Base-by-base conservation (phyloP, 805 yeast genomes). In the Jamesozyma rosinii region DNA sequence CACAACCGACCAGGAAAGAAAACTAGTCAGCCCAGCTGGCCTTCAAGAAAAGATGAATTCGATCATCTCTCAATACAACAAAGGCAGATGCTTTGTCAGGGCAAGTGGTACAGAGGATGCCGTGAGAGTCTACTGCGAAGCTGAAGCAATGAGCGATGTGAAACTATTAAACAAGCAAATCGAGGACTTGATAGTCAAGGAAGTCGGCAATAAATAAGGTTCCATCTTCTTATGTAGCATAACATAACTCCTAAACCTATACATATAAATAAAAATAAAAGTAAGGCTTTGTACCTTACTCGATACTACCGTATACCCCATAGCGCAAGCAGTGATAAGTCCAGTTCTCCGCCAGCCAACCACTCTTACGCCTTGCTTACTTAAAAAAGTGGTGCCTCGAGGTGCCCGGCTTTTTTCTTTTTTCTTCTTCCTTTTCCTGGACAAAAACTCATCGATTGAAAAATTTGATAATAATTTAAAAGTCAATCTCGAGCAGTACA, bases 51-150 rank as follows among this genome's bases (percentile, higher is more conserved):
- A 75, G 48, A 86, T 92, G 43, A 92, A 92, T 58, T 69, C 54
- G 3, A 58, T 74, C 24, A 90, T 90, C 17, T 57, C 65, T 9
- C 65, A 75, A 51, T 79, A 70, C 49, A 52, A 66, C 0, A 57
- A 64, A 15, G 97, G 90, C 1, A 75, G 98, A 57, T 81, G 95
- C 2, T 92, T 92, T 64, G 97, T 90, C 2, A 77, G 98, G 53
- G 97, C 98, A 9, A 83, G 95, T 47, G 98, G 98, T 13, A 92
- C 98, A 1, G 98, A 92, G 62, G 94, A 92, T 62, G 97, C 96
- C 0, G 97, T 92, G 1, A 76, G 98, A 53, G 86, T 92, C 5
- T 92, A 92, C 53, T 92, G 95, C 0, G 98, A 92, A 63, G 95
- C 96, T 0, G 70, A 67, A 2, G 72, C 77, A 0, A 54, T 53